Base-by-base conservation (phyloP, 805 yeast species). In the Yamadazyma paraphyllophila region DNA sequence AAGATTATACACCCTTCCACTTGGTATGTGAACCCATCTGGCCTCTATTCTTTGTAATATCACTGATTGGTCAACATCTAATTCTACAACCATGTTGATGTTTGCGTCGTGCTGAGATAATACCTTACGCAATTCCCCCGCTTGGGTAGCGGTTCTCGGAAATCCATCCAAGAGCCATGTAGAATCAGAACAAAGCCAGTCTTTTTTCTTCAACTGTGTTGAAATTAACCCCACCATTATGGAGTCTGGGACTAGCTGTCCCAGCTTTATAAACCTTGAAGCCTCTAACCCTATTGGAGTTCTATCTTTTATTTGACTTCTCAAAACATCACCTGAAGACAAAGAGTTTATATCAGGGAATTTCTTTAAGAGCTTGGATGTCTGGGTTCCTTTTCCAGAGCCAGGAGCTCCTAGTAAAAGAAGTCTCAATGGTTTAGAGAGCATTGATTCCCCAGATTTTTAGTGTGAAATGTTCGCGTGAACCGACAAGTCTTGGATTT, bases 341-440 rank as follows among this genome's bases (percentile, higher is more conserved):
- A 92, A 65, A 0, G 92, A 69, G 11, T 73, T 61, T 16, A 91
- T 63, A 4, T 60, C 55, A 1, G 85, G 77, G 47, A 82, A 74
- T 34, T 68, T 64, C 42, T 77, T 75, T 47, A 84, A 61, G 4
- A 91, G 69, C 48, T 82, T 74, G 2, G 85, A 66, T 0, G 96
- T 85, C 53, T 85, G 87, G 0, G 98, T 91, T 1, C 97, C 97
- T 61, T 91, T 91, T 1, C 98, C 98, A 1, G 96, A 77, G 0
- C 98, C 98, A 0, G 98, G 98, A 0, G 97, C 96, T 2, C 97
- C 97, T 20, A 92, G 67, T 7, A 91, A 70, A 24, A 91, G 72
- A 32, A 89, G 64, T 55, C 97, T 70, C 13, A 85, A 60, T 1
- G 91, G 83, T 12, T 25, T n/a, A 26, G 16, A 16, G 25, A 30